Evolutionary conservation across 75 land plant genomes (phyloP), one percentile per base, ranked within the genome.

Genomic region (Isoetes taiwanensis): DNA sequence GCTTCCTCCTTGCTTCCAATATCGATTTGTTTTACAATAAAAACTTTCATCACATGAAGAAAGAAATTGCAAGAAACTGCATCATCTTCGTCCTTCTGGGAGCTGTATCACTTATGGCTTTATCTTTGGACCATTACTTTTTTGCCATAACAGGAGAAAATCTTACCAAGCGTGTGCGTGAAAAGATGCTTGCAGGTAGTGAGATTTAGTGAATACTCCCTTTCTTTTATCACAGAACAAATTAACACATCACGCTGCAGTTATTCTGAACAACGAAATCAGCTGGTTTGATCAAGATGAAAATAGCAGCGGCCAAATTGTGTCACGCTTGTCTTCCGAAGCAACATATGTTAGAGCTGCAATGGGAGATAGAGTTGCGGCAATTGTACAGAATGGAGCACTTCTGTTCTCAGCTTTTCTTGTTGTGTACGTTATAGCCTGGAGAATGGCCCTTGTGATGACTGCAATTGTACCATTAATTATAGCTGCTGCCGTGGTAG

Each of bases 271-370:
- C 4, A 82, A 82, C 56, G 97, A 90, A 70, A 70, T 78, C 61
- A 82, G 80, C 23, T 90, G 97, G 97, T 90, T 90, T 40, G 97
- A 90, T 61, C 71, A 61, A 40, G 97, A 90, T 38, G 97, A 90
- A 74, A 86, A 90, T 54, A 71, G 68, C 62, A 86, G 95, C 52
- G 74, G 82, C 28, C 76, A 78, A 30, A 37, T 90, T 9, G 79
- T 94, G 0, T 71, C 78, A 6, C 75, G 87, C 33, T 65, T 90
- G 61, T 65, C 97, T 0, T 63, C 82, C 3, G 93, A 90, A 57
- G 88, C 97, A 4, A 78, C 78, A 28, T 77, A 78, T 52, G 94
- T 90, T 25, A 63, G 91, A 23, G 85, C 95, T 2, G 94, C 97
- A 14, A 83, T 90, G 40, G 95, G 97, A 4, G 95, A 90, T 52